phyloP scores from a whole-genome alignment of 805 yeast species.

The Candida chilensis region DNA sequence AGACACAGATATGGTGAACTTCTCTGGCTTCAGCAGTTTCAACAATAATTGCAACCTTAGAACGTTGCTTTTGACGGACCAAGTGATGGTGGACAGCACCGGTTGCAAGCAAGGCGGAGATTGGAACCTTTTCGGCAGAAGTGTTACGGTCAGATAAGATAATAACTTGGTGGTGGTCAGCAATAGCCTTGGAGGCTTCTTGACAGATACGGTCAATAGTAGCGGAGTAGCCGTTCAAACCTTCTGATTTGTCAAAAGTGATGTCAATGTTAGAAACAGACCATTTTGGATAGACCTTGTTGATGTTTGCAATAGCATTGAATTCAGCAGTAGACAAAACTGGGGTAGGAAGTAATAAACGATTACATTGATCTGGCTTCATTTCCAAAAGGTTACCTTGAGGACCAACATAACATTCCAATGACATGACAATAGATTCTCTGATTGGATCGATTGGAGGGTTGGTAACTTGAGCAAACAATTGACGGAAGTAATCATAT shows the following conservation, averaged over 20 bases:
- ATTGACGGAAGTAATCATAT: conserved; percentile 90
- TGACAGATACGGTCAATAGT: conserved; percentile 83
- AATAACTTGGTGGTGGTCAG: conserved; percentile 63
- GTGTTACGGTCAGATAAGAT: conserved; percentile 67
- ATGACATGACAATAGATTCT: conserved; percentile 93
- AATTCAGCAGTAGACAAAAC: conserved; percentile 68
- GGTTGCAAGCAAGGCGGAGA: conserved; percentile 84
- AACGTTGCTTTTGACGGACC: conserved; percentile 92
- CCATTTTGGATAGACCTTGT: conserved; percentile 80
- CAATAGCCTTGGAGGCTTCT: conserved; percentile 80
- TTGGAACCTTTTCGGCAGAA: conserved; percentile 56
- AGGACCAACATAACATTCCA: conserved; percentile 97
- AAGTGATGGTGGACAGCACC: conserved; percentile 97
- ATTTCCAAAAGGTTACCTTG: conserved; percentile 93
- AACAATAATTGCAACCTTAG: conserved; percentile 83
- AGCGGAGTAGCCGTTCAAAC: conserved; percentile 75
- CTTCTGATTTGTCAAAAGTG: conserved; percentile 78
- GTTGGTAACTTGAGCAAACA: conserved; percentile 97
- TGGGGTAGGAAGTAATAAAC: conserved; percentile 78
- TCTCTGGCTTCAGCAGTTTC: conserved; percentile 98
- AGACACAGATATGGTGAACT: conserved; percentile 91
- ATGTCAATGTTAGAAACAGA: conserved; percentile 74
- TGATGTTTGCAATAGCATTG: conserved; percentile 63
- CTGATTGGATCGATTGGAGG: conserved; percentile 99
- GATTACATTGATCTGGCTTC: conserved; percentile 86